These are phyloP conservation scores for Fusarium tuaranense DNA, from an alignment of 2,329 filamentous ascomycete species.

Conservation along the genomic window DNA sequence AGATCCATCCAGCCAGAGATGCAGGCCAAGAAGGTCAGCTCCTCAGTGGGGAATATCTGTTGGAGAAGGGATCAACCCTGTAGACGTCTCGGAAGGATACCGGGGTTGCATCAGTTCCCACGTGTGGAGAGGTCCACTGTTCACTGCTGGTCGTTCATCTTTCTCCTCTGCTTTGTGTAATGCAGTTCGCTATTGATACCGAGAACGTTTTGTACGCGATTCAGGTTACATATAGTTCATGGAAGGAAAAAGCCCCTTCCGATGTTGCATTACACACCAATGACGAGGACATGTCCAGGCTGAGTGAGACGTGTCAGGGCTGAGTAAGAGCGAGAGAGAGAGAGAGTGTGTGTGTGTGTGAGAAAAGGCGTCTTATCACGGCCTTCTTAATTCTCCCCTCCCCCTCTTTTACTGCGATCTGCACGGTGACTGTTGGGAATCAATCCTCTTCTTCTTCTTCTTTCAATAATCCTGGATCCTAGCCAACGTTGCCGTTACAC, in stretches of 20 bases:
- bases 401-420: conserved; percentile 12
- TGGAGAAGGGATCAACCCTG: neutral
- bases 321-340: neutral
- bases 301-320: neutral
- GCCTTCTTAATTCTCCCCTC: neutral
- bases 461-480: neutral
- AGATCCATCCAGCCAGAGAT: neutral
- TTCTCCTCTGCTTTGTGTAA: neutral
- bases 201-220: neutral
- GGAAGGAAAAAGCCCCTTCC: neutral
- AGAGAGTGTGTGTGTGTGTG: neutral
- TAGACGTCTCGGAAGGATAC: neutral
- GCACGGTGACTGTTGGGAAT: neutral
- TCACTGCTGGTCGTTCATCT: neutral
- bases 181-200: neutral
- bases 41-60: neutral
- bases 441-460: neutral
- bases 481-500: neutral
- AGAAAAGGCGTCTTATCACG: neutral
- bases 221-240: neutral
- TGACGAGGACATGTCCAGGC: neutral
- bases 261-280: neutral
- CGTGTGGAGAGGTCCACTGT: neutral
- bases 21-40: neutral
- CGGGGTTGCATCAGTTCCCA: conserved; percentile 1